Evolutionary conservation across 1,139 yeast genomes (phyloP).

Genomic region (Candida buenavistaensis): DNA sequence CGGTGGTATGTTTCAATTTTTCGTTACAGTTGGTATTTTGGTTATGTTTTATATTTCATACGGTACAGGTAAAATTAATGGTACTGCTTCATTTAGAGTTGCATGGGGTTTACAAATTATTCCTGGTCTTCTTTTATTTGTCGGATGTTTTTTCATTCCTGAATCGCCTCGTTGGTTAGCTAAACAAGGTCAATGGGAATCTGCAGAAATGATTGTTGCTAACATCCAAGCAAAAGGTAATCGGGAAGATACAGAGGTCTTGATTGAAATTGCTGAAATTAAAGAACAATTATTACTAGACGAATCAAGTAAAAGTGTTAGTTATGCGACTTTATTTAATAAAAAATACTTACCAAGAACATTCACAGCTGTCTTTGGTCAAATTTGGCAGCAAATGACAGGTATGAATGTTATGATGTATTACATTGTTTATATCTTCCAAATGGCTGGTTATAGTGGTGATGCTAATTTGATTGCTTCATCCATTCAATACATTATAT

Average conservation of each 20-base stretch:
- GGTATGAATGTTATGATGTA: constrained; percentile 72
- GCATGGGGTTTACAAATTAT: constrained; percentile 70
- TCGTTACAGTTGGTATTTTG: constrained; percentile 66
- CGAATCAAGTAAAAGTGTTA: constrained; percentile 33
- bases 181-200: constrained; percentile 63
- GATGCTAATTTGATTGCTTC: constrained; percentile 46
- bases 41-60: constrained; percentile 60
- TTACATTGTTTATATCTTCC: constrained; percentile 59
- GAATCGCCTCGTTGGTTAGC: constrained; percentile 80
- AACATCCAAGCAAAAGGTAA: constrained; percentile 56
- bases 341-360: constrained; percentile 49
- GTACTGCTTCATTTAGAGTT: constrained; percentile 57
- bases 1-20: constrained; percentile 68
- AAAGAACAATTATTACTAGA: constrained; percentile 48
- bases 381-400: constrained; percentile 62
- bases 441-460: constrained; percentile 54
- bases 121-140: constrained; percentile 55
- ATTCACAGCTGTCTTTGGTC: constrained; percentile 53
- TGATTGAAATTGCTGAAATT: constrained; percentile 59
- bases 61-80: constrained; percentile 53
- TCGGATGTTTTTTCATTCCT: constrained; percentile 54
- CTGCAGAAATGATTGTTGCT: constrained; percentile 54
- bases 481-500: constrained; percentile 52
- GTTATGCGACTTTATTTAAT: constrained; percentile 49
- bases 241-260: constrained; percentile 51